Evolutionary conservation across 495 filamentous ascomycete genomes (phyloP).

Genomic region (Lepraria neglecta): DNA sequence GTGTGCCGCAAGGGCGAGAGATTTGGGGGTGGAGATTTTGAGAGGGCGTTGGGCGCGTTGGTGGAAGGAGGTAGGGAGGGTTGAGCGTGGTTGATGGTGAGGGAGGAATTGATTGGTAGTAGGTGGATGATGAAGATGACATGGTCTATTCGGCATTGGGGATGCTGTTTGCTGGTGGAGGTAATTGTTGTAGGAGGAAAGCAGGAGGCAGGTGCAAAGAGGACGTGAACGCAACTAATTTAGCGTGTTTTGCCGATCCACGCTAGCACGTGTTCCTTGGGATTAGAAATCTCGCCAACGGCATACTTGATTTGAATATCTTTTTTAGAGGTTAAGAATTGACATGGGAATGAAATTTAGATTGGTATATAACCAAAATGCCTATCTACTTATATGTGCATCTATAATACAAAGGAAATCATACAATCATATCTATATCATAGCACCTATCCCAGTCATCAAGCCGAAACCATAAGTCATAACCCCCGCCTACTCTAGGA

Average conservation of each 20-base stretch:
- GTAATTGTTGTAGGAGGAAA: not conserved
- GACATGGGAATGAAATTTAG: too few species aligned
- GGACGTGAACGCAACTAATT: not conserved
- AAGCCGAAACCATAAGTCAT: too few species aligned
- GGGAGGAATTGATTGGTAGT: not conserved
- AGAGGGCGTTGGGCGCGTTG: conserved; percentile 17
- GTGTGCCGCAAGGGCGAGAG: conserved; percentile 35
- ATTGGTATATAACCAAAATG: too few species aligned
- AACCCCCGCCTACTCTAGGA: too few species aligned
- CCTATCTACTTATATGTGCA: too few species aligned
- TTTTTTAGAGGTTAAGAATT: too few species aligned
- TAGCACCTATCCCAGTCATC: too few species aligned
- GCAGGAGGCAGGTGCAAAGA: conserved; percentile 1
- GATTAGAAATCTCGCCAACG: too few species aligned
- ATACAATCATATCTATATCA: too few species aligned
- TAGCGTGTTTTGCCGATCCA: conserved; percentile 9
- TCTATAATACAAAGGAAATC: too few species aligned
- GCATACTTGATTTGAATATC: too few species aligned
- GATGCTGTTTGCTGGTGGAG: not conserved
- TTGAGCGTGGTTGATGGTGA: not conserved
- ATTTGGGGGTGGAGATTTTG: conserved; percentile 28
- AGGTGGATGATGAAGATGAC: conserved; percentile 8
- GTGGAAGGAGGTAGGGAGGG: not conserved
- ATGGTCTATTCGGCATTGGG: not conserved
- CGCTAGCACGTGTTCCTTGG: conserved; percentile 7